These are phyloP conservation scores for Fonsecaea multimorphosa DNA, from an alignment of 2,329 filamentous ascomycete species.

Conservation along the genomic window DNA sequence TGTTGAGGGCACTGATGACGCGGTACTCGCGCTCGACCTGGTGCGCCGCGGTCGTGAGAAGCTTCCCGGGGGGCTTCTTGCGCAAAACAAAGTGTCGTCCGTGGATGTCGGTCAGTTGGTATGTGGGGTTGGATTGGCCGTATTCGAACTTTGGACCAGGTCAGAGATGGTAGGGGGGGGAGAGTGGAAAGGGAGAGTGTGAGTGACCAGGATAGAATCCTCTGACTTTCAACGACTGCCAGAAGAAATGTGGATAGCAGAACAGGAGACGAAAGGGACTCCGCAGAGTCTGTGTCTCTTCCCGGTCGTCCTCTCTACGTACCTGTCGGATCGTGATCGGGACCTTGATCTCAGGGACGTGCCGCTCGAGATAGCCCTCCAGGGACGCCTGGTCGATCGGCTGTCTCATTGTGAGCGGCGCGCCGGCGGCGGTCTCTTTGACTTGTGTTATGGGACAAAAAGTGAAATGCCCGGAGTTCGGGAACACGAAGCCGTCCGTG, in stretches of 20 bases:
- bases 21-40: conserved; percentile 95
- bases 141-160: conserved; percentile 77
- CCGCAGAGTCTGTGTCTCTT: too few relatives aligned
- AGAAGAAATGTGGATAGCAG: too few relatives aligned
- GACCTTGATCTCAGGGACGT: conserved; percentile 82
- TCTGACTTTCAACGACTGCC: too few relatives aligned
- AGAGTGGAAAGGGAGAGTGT: neutral
- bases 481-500: too few relatives aligned
- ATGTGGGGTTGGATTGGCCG: conserved; percentile 96
- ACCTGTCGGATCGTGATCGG: conserved; percentile 92
- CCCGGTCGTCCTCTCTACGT: too few relatives aligned
- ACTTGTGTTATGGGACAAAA: too few relatives aligned
- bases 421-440: neutral
- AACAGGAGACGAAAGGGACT: too few relatives aligned
- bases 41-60: conserved; percentile 92
- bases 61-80: conserved; percentile 93
- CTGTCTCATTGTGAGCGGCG: conserved; percentile 70
- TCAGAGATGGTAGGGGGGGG: neutral
- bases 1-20: conserved; percentile 81
- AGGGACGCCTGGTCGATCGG: conserved; percentile 83
- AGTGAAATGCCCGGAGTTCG: too few relatives aligned
- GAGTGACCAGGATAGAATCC: neutral
- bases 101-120: conserved; percentile 80
- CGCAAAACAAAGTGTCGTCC: conserved; percentile 82
- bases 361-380: conserved; percentile 74